Base-by-base conservation (phyloP, 441 rosid species). In the Melastoma candidum region DNA sequence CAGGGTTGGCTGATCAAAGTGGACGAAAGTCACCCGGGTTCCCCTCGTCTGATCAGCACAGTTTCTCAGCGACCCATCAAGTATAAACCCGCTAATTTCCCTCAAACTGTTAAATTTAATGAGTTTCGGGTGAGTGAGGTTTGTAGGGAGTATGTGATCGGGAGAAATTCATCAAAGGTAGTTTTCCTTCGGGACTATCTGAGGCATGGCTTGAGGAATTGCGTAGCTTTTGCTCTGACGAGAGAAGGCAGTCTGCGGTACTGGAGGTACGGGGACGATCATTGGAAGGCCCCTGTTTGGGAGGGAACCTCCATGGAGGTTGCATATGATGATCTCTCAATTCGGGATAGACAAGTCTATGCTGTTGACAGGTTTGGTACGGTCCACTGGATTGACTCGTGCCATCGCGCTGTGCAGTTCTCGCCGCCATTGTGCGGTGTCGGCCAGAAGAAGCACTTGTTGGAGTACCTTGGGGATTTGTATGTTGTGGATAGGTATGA, bases 401-500 rank as follows among this genome's bases (percentile, higher is more conserved):
- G 65, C 8, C 48, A 59, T 7, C 32, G 47, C 4, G 61, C 66
- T 0, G 54, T 44, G 46, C 84, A 64, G 22, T 81, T 54, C 49
- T 65, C 75, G 44, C 70, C 72, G 44, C 50, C 59, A 24, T 46
- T 51, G 47, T 36, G 48, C 32, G 26, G 78, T 0, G 66, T 67
- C 48, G 67, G 67, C 12, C 53, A 66, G 10, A 60, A 50, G 68
- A 64, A 63, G 57, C 52, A 65, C 12, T 17, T 70, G 9, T 56
- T 74, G 26, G 78, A 61, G 54, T 59, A 2, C 3, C 27, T 66
- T 41, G 82, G 79, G 11, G 77, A 81, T 17, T 65, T 77, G 25
- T 76, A 58, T 29, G 64, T 67, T 36, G 78, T 79, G 3, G 72
- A 63, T 22, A 46, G 68, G 8, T 36, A 53, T 17, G 22, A 17